A percentile compares a stretch with the other conserved stretches of the same genome.
Conservation (phyloP, 1,284 basidiomycete species). For the Marasmius sp. region DNA sequence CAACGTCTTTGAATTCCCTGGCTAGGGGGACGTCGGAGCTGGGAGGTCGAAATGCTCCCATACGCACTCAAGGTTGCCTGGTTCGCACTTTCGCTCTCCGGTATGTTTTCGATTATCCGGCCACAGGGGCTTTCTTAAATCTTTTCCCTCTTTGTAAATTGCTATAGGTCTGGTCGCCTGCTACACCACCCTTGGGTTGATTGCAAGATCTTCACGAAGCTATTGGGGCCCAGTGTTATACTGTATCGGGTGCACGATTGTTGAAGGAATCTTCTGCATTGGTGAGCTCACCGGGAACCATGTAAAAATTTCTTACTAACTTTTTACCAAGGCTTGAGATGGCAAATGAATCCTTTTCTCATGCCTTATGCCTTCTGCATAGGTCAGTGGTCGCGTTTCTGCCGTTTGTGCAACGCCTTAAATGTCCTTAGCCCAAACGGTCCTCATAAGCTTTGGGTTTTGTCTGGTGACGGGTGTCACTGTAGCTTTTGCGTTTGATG, state of each 20-base stretch:
- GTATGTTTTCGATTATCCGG: slow-evolving; percentile 6
- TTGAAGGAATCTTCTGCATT: slow-evolving; percentile 46
- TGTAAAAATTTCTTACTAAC: background rate
- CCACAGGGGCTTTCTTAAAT: background rate
- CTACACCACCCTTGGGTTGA: slow-evolving; percentile 45
- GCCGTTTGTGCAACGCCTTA: background rate
- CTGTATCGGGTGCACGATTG: slow-evolving; percentile 42
- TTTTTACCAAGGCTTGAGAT: slow-evolving; percentile 55
- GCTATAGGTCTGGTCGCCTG: slow-evolving; percentile 45
- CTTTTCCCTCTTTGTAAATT: slow-evolving; percentile 5
- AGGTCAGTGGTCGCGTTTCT: slow-evolving; percentile 32
- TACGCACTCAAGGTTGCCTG: slow-evolving; percentile 21
- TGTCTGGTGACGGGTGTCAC: slow-evolving; percentile 52
- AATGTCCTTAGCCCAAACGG: slow-evolving; percentile 42
- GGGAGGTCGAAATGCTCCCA: slow-evolving; percentile 17
- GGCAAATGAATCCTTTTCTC: slow-evolving; percentile 55
- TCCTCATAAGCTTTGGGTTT: slow-evolving; percentile 44
- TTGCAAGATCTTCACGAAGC: slow-evolving; percentile 37
- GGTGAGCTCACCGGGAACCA: slow-evolving; percentile 26
- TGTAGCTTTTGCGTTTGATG: slow-evolving; percentile 49
- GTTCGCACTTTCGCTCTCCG: slow-evolving; percentile 16
- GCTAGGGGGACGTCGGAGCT: background rate
- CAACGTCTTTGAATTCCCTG: background rate
- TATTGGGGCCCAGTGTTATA: slow-evolving; percentile 48
- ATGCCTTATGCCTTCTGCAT: slow-evolving; percentile 62